Evolutionary conservation across 371 early-diverging fungal genomes (phyloP).

Genomic region (Syncephalis fuscata): DNA sequence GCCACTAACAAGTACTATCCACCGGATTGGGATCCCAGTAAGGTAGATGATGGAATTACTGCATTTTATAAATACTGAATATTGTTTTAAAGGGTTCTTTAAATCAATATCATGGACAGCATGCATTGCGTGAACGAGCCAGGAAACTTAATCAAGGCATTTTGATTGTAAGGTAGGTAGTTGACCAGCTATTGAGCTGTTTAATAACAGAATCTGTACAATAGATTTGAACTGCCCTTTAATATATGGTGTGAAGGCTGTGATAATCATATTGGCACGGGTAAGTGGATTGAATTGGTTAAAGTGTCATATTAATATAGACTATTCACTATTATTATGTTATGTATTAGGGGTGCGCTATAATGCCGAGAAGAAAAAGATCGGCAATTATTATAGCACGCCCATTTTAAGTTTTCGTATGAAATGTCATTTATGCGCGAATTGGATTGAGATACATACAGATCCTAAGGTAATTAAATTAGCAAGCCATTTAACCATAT

Average conservation of each 20-base stretch:
- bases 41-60: too few species aligned
- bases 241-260: conserved; percentile 84
- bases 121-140: conserved; percentile 76
- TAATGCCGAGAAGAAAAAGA: conserved; percentile 88
- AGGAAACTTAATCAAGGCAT: conserved; percentile 83
- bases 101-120: conserved; percentile 73
- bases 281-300: conserved; percentile 21
- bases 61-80: too few species aligned
- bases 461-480: conserved; percentile 91
- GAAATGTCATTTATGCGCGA: conserved; percentile 77
- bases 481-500: too few species aligned
- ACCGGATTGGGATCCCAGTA: conserved; percentile 52
- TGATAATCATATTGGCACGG: conserved; percentile 68
- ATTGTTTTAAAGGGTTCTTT: conserved; percentile 54
- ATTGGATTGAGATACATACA: conserved; percentile 84
- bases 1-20: conserved; percentile 48
- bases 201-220: background rate
- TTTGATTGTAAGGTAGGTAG: conserved; percentile 55
- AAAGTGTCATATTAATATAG: too few species aligned
- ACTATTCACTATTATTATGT: too few species aligned
- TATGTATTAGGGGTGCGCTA: conserved; percentile 79
- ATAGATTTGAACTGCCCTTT: conserved; percentile 78
- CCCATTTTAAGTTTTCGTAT: conserved; percentile 81
- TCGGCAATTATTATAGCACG: conserved; percentile 77
- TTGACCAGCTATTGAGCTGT: background rate